phyloP scores from a whole-genome alignment of 2,329 filamentous ascomycete species.

The Colletotrichum tabaci region DNA sequence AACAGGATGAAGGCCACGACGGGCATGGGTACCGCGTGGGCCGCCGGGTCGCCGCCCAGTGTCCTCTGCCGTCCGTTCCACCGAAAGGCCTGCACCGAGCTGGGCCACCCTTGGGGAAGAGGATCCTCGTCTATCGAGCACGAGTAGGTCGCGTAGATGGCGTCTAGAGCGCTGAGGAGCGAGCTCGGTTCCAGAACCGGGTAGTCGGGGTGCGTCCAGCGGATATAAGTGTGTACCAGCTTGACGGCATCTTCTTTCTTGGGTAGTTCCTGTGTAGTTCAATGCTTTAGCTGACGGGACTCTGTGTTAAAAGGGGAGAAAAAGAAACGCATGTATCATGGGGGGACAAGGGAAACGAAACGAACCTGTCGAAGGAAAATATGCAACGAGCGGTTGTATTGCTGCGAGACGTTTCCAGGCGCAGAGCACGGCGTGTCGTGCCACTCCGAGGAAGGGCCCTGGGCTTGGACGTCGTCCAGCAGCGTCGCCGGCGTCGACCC shows the following conservation, averaged over 20 bases:
- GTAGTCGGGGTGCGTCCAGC: conserved; percentile 45
- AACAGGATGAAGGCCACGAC: conserved; percentile 52
- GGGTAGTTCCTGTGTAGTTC: conserved; percentile 42
- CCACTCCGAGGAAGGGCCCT: conserved; percentile 33
- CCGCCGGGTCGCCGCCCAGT: conserved; percentile 8
- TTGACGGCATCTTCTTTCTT: conserved; percentile 44
- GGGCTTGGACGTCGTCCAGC: conserved; percentile 34
- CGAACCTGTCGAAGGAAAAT: conserved; percentile 27
- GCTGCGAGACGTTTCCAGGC: conserved; percentile 12
- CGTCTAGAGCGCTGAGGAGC: conserved; percentile 44
- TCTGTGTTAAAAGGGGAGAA: no score
- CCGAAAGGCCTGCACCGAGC: conserved; percentile 39
- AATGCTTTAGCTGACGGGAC: no score
- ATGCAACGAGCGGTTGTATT: conserved; percentile 41
- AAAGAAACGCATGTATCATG: no score
- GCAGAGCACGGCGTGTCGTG: conserved; percentile 11
- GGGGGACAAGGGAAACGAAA: not conserved
- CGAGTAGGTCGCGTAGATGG: conserved; percentile 42
- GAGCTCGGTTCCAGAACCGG: conserved; percentile 44
- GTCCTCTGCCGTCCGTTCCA: conserved; percentile 45
- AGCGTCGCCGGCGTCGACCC: conserved; percentile 21
- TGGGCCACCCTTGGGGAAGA: conserved; percentile 44
- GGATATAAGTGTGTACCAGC: conserved; percentile 45
- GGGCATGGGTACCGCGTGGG: conserved; percentile 43
- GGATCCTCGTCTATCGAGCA: conserved; percentile 35